Evolutionary conservation across 345 rosid species (phyloP).

Genomic region (Lepidium aucheri): DNA sequence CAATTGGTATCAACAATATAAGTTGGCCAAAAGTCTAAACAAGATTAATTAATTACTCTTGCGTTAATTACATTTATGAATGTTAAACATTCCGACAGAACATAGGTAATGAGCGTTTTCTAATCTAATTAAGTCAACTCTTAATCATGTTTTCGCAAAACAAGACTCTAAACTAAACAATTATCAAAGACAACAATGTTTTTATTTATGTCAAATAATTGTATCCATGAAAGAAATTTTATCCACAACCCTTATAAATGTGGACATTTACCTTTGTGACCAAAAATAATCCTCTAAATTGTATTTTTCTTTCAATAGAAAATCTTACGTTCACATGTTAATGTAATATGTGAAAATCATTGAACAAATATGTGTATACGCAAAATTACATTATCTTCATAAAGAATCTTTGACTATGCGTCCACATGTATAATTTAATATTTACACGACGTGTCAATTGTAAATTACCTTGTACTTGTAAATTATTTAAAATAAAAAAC

Average conservation of each 20-base stretch:
- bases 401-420: constrained; percentile 20
- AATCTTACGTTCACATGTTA: too few relatives aligned
- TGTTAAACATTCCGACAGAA: background rate
- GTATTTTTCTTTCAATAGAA: too few relatives aligned
- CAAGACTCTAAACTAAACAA: background rate
- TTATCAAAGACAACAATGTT: background rate
- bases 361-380: background rate
- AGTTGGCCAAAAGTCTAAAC: background rate
- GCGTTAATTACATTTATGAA: background rate
- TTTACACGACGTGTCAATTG: constrained; percentile 11
- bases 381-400: background rate
- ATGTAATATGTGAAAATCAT: background rate
- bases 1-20: background rate
- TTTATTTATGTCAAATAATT: too few relatives aligned
- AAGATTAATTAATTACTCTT: too few relatives aligned
- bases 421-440: background rate
- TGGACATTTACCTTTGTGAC: too few relatives aligned
- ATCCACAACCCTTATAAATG: too few relatives aligned
- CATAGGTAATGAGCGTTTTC: background rate
- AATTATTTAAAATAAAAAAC: background rate
- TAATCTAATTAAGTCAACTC: background rate
- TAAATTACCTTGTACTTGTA: constrained; percentile 24
- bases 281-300: too few relatives aligned
- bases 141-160: background rate
- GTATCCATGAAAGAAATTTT: too few relatives aligned